Evolutionary conservation across 179 eudicot species (phyloP).

Genomic region (Beta macrorhiza): DNA sequence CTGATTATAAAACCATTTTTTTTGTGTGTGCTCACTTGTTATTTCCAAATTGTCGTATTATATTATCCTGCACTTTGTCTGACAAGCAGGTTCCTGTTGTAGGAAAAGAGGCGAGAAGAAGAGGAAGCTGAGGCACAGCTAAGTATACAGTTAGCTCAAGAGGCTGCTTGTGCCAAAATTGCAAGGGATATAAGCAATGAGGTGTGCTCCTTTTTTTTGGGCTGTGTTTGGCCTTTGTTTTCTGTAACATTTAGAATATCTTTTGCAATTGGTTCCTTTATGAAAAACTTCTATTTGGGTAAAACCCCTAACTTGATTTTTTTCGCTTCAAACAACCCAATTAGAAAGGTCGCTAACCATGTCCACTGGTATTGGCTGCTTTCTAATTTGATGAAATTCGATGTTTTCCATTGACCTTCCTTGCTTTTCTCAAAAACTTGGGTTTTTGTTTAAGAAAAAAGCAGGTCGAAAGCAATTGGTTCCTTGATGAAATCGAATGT

Average conservation of each 20-base stretch:
- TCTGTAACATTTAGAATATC: background rate
- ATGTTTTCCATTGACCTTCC: background rate
- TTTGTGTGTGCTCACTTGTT: background rate
- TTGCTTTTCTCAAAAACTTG: background rate
- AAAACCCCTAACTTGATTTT: background rate
- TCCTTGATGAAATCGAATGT: background rate
- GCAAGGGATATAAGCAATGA: conserved; percentile 67
- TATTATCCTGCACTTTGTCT: background rate
- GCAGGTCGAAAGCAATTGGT: too few relatives aligned
- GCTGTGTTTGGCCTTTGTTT: background rate
- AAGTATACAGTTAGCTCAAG: conserved; percentile 61
- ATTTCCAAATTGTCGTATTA: background rate
- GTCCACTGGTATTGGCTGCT: background rate
- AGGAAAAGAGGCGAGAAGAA: conserved; percentile 69
- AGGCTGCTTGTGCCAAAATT: conserved; percentile 62
- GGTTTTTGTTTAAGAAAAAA: too few relatives aligned
- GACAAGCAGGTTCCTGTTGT: conserved; percentile 24
- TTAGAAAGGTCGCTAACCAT: background rate
- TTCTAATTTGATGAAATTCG: background rate
- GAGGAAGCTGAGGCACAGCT: conserved; percentile 63
- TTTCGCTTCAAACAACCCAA: background rate
- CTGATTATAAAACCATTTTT: conserved; percentile 3
- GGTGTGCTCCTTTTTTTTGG: conserved; percentile 34
- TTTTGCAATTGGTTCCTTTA: background rate
- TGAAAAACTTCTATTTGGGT: background rate